Evolutionary conservation across 1,284 basidiomycete genomes (phyloP), one percentile per base, ranked within the genome.

Genomic region (Ceraceosorus bombacis): DNA sequence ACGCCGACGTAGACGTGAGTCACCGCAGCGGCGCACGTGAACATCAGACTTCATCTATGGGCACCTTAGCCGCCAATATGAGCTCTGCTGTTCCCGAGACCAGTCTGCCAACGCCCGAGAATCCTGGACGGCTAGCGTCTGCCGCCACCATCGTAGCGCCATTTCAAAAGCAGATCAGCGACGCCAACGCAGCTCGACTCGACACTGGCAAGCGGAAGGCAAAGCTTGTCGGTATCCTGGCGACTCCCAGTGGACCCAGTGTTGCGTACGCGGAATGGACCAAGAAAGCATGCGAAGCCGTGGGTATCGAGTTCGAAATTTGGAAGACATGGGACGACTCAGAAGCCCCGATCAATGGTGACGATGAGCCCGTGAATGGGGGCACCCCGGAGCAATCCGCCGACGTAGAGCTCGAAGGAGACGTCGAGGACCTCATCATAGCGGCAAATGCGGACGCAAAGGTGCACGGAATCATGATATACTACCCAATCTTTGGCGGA

Each of bases 231-330:
- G 94, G 93, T 7, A 95, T 97, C 70, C 83, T 98, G 37, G 88
- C 90, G 1, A 95, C 91, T 1, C 85, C 86, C 0, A 87, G 87
- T 53, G 85, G 86, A 4, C 92, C 94, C 1, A 94, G 91, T 74
- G 86, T 85, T 72, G 87, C 84, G 65, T 98, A 98, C 74, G 89
- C 94, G 13, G 88, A 93, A 68, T 97, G 95, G 79, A 97, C 94
- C 49, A 84, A 83, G 78, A 91, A 87, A 74, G 90, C 93, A 63
- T 97, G 93, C 78, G 85, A 89, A 59, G 86, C 85, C 49, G 83
- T 96, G 46, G 92, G 91, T 0, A 86, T 97, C 63, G 85, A 88
- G 57, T 97, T 92, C 78, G 85, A 90, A 39, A 77, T 76, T 55
- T 76, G 75, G 73, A 73, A 72, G 64, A 77, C 75, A 6, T 77